Percentiles rank a stretch among this genome's conserved stretches.
These are phyloP conservation scores for Melaleuca alternifolia DNA, from an alignment of 345 rosid species.

Conservation along the genomic window DNA sequence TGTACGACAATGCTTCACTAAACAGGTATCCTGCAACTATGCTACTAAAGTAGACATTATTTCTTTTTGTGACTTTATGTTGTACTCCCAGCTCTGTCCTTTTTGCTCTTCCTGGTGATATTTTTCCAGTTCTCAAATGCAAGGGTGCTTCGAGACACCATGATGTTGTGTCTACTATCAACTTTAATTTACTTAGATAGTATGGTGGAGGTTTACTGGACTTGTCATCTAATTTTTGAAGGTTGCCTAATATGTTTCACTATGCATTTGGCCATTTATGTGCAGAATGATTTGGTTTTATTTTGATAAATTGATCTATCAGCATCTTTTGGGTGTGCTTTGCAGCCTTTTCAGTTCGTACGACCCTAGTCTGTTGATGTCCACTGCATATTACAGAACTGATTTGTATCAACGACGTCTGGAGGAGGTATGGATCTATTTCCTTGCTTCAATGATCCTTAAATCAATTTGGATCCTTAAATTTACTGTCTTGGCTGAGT, in stretches of 20 bases:
- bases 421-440: constrained; percentile 34
- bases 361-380: constrained; percentile 65
- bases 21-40: constrained; percentile 42
- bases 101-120: not conserved
- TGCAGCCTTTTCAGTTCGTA: constrained; percentile 85
- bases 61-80: not conserved
- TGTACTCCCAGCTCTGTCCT: not conserved
- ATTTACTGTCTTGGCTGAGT: not conserved
- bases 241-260: not conserved
- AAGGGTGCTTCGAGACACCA: not conserved
- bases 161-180: not conserved
- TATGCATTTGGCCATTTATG: not conserved
- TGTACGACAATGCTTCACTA: constrained; percentile 84
- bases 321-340: not conserved
- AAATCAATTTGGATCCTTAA: not conserved
- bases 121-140: not conserved
- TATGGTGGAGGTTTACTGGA: not conserved
- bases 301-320: not conserved
- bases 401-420: constrained; percentile 57
- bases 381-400: constrained; percentile 78
- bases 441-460: not conserved
- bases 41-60: not conserved
- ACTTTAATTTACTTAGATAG: not conserved
- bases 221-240: not conserved
- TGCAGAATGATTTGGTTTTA: not conserved